Base-by-base conservation (phyloP, 805 yeast species). In the Candida montana region DNA sequence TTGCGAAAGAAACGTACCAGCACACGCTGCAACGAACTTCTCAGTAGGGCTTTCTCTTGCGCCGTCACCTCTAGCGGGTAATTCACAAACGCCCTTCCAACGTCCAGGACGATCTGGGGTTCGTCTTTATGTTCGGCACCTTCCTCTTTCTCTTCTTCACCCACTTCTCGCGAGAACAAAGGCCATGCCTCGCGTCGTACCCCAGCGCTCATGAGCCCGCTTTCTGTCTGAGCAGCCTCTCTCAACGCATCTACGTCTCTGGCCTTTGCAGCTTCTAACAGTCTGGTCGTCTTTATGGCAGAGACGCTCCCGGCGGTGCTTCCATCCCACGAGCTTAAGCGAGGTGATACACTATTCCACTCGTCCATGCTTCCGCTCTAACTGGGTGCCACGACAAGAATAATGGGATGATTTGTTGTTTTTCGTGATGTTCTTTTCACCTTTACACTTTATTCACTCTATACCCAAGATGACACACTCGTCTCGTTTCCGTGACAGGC, bases 101-200 rank as follows among this genome's bases (percentile, higher is more conserved):
- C 81, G 61, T 91, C 99, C 42, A 88, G 71, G 37, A 66, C 60
- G 2, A 89, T 88, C 61, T 91, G 99, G 7, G 74, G 74, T 52
- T 83, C 93, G 55, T 88, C 96, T 38, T 63, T 64, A 55, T 85
- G 95, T 3, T 31, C 27, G 8, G 31, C 2, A 8, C 16, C 19
- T 28, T 31, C 42, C 44, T n/a, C n/a, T n/a, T n/a, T n/a, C n/a
- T n/a, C n/a, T n/a, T n/a, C n/a, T n/a, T n/a, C n/a, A n/a, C n/a
- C n/a, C n/a, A n/a, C n/a, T n/a, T n/a, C n/a, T n/a, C n/a, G n/a
- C n/a, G n/a, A n/a, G n/a, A 41, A 27, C 4, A 67, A 23, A 0
- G 82, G 81, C 86, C 86, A 80, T 1, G 68, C 60, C 32, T 64
- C 53, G 2, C 58, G 29, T 35, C 85, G 59, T 31, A 71, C 47